Percentiles rank a stretch among this genome's conserved stretches.
phyloP scores from a whole-genome alignment of 176 grass and related monocot species.

The Lolium perenne region DNA sequence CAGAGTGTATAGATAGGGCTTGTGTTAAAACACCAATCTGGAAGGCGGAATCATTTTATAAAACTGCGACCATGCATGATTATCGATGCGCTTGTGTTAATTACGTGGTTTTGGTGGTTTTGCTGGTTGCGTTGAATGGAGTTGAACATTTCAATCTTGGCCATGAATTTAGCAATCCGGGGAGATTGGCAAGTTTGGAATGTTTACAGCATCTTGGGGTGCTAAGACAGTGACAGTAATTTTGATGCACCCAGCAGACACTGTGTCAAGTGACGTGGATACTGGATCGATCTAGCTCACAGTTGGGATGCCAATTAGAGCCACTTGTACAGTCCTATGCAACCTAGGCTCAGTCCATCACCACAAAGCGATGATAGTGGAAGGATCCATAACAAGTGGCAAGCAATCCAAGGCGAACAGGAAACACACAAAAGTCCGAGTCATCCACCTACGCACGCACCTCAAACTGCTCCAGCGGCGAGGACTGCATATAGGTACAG shows the following conservation, averaged over 20 bases:
- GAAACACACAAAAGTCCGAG: constrained; percentile 37
- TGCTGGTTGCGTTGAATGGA: background rate
- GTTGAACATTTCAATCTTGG: background rate
- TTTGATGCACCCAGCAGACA: no score
- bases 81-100: background rate
- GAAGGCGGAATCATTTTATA: background rate
- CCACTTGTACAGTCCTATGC: no score
- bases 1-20: background rate
- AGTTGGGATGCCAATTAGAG: background rate
- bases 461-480: constrained; percentile 32
- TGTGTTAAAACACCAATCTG: background rate
- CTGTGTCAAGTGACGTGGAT: no score
- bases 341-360: no score
- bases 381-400: background rate
- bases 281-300: background rate
- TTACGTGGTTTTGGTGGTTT: background rate
- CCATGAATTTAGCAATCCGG: no score
- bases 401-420: background rate
- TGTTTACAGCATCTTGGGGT: background rate
- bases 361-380: no score
- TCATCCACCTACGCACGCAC: constrained; percentile 14
- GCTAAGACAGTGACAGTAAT: no score
- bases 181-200: background rate
- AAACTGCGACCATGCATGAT: background rate
- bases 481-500: background rate